These are phyloP conservation scores for Glycine soja DNA, from an alignment of 306 rosid species.

Conservation along the genomic window DNA sequence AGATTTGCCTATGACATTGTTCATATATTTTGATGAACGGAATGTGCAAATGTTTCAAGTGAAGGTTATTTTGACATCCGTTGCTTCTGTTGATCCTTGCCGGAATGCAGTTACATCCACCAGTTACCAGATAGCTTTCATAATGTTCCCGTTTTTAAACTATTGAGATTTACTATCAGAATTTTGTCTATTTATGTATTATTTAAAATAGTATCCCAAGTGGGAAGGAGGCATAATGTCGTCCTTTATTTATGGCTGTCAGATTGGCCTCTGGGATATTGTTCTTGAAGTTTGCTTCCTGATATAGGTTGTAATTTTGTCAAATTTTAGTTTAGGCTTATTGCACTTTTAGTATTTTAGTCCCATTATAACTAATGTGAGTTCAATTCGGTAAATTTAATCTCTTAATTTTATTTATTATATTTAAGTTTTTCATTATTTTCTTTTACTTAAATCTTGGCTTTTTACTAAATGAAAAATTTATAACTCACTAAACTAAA, in stretches of 20 bases:
- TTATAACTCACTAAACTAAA: neutral
- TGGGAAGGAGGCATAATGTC: neutral
- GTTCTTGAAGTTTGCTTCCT: constrained; percentile 29
- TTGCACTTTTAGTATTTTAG: neutral
- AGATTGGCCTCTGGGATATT: constrained; percentile 26
- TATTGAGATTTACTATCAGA: constrained; percentile 1
- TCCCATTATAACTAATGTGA: neutral
- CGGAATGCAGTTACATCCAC: constrained; percentile 34
- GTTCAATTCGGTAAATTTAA: neutral
- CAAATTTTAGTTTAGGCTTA: constrained; percentile 4
- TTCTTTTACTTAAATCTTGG: neutral
- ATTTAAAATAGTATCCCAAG: constrained; percentile 32
- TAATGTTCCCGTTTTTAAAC: constrained; percentile 29
- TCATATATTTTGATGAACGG: constrained; percentile 77
- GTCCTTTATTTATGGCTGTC: constrained; percentile 15
- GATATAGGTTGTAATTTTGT: constrained; percentile 21
- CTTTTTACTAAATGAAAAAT: neutral
- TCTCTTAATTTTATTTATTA: neutral
- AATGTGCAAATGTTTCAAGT: constrained; percentile 37
- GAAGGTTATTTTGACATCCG: constrained; percentile 18
- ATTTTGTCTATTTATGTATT: constrained; percentile 30
- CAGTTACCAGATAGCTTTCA: constrained; percentile 35
- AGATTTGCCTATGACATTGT: constrained; percentile 94
- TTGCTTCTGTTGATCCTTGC: constrained; percentile 26
- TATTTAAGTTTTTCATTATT: neutral